Evolutionary conservation across 805 yeast genomes (phyloP).

Genomic region (Candida takata): DNA sequence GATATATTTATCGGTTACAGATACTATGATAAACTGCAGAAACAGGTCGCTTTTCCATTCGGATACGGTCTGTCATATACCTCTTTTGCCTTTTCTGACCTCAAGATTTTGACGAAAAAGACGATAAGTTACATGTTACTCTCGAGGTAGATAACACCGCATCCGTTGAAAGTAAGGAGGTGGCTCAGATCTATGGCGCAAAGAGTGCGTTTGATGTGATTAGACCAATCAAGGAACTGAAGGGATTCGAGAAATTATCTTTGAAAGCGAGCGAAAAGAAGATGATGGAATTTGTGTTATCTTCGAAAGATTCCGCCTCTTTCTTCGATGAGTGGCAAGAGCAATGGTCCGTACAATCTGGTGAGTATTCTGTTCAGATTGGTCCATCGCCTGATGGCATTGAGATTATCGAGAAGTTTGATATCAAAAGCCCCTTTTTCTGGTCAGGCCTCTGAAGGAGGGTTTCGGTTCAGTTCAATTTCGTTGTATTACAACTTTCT

Average conservation of each 20-base stretch:
- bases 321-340: slow-evolving; percentile 43
- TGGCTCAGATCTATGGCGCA: slow-evolving; percentile 46
- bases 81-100: slow-evolving; percentile 34
- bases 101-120: slow-evolving; percentile 28
- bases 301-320: slow-evolving; percentile 43
- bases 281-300: slow-evolving; percentile 31
- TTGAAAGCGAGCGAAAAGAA: slow-evolving; percentile 38
- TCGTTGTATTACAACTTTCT: too few species aligned
- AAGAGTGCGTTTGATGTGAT: slow-evolving; percentile 28
- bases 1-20: slow-evolving; percentile 60
- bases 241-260: slow-evolving; percentile 45
- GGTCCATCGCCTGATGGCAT: slow-evolving; percentile 34
- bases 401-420: slow-evolving; percentile 19
- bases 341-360: slow-evolving; percentile 47
- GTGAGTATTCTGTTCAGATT: slow-evolving; percentile 41
- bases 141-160: slow-evolving; percentile 46
- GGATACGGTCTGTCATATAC: slow-evolving; percentile 61
- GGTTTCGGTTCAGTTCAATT: too few species aligned
- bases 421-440: slow-evolving; percentile 17
- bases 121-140: slow-evolving; percentile 22
- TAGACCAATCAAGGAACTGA: slow-evolving; percentile 55
- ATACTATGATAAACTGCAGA: slow-evolving; percentile 46
- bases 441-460: slow-evolving; percentile 20
- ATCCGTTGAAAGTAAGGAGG: slow-evolving; percentile 41
- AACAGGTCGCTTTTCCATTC: slow-evolving; percentile 48